These are phyloP conservation scores for Hanseniaspora gamundiae DNA, from an alignment of 1,139 yeast genomes.

Conservation along the genomic window DNA sequence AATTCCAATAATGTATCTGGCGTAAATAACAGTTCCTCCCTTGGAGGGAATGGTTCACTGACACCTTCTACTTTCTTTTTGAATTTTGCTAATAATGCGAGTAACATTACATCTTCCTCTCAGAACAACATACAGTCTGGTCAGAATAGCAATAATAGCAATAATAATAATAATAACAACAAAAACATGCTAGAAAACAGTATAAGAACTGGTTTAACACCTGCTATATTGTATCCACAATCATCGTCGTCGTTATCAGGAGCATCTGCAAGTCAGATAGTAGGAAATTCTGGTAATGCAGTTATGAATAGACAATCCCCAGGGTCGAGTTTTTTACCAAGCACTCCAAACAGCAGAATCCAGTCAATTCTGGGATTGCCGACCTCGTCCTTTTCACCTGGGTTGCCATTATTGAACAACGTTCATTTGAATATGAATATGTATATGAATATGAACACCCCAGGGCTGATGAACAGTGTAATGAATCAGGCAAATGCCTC, in stretches of 20 bases:
- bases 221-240: constrained; percentile 23
- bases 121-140: constrained; percentile 15
- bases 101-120: constrained; percentile 2
- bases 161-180: constrained; percentile 4
- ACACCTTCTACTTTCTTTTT: constrained; percentile 17
- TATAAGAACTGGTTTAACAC: constrained; percentile 54
- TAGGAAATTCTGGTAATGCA: too few species aligned
- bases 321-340: constrained; percentile 6
- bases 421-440: neutral
- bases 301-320: constrained; percentile 14
- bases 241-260: too few species aligned
- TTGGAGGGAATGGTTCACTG: neutral
- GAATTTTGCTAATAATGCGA: constrained; percentile 21
- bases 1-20: neutral
- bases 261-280: too few species aligned
- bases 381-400: neutral
- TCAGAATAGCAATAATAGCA: constrained; percentile 4
- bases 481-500: too few species aligned
- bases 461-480: too few species aligned
- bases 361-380: neutral
- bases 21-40: too few species aligned
- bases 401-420: neutral
- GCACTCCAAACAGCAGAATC: neutral
- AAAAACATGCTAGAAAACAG: constrained; percentile 24
- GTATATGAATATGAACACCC: too few species aligned